Evolutionary conservation across 2,329 filamentous ascomycete genomes (phyloP).

Genomic region (Diplodia corticola): DNA sequence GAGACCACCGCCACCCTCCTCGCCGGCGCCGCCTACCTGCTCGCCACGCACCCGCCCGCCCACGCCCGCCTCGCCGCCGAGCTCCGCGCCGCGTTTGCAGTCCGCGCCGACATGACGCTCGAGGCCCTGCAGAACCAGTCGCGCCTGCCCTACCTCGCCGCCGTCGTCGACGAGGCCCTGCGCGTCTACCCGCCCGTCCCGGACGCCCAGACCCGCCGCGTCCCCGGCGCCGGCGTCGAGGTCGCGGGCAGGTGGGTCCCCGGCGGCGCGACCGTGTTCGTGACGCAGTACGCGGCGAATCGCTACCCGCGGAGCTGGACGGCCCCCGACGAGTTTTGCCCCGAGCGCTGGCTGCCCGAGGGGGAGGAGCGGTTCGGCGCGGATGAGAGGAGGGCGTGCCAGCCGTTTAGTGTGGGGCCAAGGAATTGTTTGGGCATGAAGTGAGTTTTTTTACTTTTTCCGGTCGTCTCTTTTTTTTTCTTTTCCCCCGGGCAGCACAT

Average conservation of each 20-base stretch:
- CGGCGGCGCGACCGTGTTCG: slow-evolving; percentile 27
- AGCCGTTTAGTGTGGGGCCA: slow-evolving; percentile 34
- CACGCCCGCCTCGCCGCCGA: background rate
- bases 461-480: too few relatives aligned
- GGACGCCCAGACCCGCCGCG: slow-evolving; percentile 32
- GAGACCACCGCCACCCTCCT: slow-evolving; percentile 46
- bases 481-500: too few relatives aligned
- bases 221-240: slow-evolving; percentile 33
- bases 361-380: slow-evolving; percentile 27
- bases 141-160: background rate
- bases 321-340: slow-evolving; percentile 31
- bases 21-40: slow-evolving; percentile 34
- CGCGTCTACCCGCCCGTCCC: slow-evolving; percentile 48
- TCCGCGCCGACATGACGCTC: background rate
- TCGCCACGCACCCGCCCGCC: slow-evolving; percentile 28
- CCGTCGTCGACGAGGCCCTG: slow-evolving; percentile 44
- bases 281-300: slow-evolving; percentile 30
- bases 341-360: slow-evolving; percentile 38
- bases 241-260: slow-evolving; percentile 27
- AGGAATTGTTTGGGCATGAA: slow-evolving; percentile 39
- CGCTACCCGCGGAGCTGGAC: slow-evolving; percentile 31
- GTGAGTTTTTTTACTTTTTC: background rate
- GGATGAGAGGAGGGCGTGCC: slow-evolving; percentile 30
- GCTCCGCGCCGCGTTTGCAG: background rate
- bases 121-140: background rate